These are phyloP conservation scores for Oryza meridionalis DNA, from an alignment of 176 grass and related monocot genomes.

Conservation along the genomic window DNA sequence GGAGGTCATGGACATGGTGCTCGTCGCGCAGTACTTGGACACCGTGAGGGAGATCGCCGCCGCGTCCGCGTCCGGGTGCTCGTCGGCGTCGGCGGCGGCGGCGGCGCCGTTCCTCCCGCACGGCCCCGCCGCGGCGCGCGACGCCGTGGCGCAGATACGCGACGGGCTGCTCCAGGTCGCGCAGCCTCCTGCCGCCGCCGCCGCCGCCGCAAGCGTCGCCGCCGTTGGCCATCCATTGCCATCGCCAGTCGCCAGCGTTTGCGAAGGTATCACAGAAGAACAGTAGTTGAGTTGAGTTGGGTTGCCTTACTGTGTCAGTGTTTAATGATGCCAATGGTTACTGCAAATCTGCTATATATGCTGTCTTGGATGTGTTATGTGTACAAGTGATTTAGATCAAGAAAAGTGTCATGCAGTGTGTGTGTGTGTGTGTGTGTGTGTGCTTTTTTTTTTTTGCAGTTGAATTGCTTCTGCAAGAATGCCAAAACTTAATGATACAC, in stretches of 20 bases:
- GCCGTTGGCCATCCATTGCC: neutral
- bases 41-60: constrained; percentile 57
- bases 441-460: neutral
- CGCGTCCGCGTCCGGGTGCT: constrained; percentile 19
- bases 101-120: constrained; percentile 48
- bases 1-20: constrained; percentile 62
- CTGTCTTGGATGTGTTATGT: neutral
- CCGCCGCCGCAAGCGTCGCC: too few relatives aligned
- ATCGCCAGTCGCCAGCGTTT: neutral
- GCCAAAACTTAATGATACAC: too few relatives aligned
- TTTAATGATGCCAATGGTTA: neutral
- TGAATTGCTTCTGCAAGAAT: neutral
- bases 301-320: neutral
- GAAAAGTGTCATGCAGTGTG: neutral
- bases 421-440: too few relatives aligned
- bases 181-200: too few relatives aligned
- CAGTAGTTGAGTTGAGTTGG: too few relatives aligned
- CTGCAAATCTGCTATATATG: neutral
- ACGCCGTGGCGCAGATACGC: constrained; percentile 51
- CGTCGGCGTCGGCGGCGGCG: constrained; percentile 17
- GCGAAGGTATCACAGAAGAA: neutral
- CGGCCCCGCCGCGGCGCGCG: constrained; percentile 43
- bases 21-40: constrained; percentile 63
- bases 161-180: constrained; percentile 46
- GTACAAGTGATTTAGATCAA: neutral